Conservation (phyloP, 352 stramenopile species). For the Blastocystis sp. region DNA sequence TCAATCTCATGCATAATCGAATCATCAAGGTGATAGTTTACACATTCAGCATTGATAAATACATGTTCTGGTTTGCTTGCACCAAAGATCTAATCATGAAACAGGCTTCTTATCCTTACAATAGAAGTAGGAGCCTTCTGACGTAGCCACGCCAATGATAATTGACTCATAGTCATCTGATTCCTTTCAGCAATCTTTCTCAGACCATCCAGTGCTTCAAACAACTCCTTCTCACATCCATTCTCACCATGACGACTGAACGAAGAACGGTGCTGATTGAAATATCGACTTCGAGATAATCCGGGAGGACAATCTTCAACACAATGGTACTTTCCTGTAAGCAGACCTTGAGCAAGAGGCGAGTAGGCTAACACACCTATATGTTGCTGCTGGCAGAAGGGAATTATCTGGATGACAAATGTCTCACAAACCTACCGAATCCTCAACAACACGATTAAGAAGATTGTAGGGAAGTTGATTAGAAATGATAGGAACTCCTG, state of each 20-base stretch:
- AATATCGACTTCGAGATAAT: conserved; percentile 64
- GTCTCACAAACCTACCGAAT: not conserved
- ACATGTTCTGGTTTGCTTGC: conserved; percentile 67
- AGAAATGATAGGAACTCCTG: conserved; percentile 75
- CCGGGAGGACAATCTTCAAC: conserved; percentile 30
- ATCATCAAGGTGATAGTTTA: conserved; percentile 57
- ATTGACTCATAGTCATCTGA: conserved; percentile 57
- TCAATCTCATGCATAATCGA: conserved; percentile 55
- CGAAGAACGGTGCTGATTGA: not conserved
- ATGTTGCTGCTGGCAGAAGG: conserved; percentile 74
- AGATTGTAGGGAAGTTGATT: conserved; percentile 81
- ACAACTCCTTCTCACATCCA: conserved; percentile 67
- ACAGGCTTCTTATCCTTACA: not conserved
- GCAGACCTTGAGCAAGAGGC: conserved; percentile 76
- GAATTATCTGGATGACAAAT: conserved; percentile 34
- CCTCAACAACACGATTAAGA: conserved; percentile 72
- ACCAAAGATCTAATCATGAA: conserved; percentile 55
- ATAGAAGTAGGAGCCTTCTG: conserved; percentile 8
- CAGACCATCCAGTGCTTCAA: not conserved
- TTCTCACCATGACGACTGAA: conserved; percentile 34
- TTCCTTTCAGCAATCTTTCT: conserved; percentile 37
- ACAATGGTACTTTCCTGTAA: conserved; percentile 77
- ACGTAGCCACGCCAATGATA: conserved; percentile 61
- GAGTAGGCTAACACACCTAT: conserved; percentile 78
- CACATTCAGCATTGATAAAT: conserved; percentile 35